Percentiles rank a stretch among this genome's conserved stretches.
These are phyloP conservation scores for Colletotrichum coccodes DNA, from an alignment of 2,329 filamentous ascomycete species.

Conservation along the genomic window DNA sequence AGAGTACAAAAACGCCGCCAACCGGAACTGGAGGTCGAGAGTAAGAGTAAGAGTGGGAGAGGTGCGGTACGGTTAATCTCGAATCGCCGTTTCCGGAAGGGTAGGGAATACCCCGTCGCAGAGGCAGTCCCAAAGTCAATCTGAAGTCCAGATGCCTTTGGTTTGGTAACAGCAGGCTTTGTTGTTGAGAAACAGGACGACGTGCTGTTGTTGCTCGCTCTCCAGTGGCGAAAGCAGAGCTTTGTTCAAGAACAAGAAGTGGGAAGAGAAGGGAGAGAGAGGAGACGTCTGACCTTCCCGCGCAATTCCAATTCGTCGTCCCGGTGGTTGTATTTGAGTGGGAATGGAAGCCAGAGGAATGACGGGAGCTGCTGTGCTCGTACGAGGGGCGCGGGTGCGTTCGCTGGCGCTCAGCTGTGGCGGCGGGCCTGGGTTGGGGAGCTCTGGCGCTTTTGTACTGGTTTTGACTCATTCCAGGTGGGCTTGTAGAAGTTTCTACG, in stretches of 20 bases:
- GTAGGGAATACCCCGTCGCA: conserved; percentile 26
- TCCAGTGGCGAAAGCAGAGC: background rate
- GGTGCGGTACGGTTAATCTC: background rate
- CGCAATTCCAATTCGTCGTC: conserved; percentile 13
- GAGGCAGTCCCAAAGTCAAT: conserved; percentile 6
- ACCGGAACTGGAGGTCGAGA: background rate
- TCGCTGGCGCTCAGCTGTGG: conserved; percentile 37
- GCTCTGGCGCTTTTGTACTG: conserved; percentile 46
- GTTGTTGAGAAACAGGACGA: background rate
- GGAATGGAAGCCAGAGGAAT: conserved; percentile 9
- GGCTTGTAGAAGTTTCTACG: conserved; percentile 57
- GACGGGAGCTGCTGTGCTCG: conserved; percentile 18
- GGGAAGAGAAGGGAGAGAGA: conserved; percentile 9
- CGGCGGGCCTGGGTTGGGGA: conserved; percentile 36
- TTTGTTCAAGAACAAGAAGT: background rate
- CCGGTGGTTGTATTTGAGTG: conserved; percentile 25
- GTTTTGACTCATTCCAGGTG: conserved; percentile 47
- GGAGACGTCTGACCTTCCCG: conserved; percentile 6
- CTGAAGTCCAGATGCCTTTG: conserved; percentile 7
- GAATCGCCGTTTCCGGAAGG: conserved; percentile 16
- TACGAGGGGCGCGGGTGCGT: conserved; percentile 26
- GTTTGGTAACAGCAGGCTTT: background rate
- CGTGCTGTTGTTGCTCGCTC: background rate
- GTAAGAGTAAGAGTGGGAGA: background rate
- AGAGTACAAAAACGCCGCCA: conserved; percentile 14